Base-by-base conservation (phyloP, 2,329 filamentous ascomycete species). In the Pseudogymnoascus sp. region DNA sequence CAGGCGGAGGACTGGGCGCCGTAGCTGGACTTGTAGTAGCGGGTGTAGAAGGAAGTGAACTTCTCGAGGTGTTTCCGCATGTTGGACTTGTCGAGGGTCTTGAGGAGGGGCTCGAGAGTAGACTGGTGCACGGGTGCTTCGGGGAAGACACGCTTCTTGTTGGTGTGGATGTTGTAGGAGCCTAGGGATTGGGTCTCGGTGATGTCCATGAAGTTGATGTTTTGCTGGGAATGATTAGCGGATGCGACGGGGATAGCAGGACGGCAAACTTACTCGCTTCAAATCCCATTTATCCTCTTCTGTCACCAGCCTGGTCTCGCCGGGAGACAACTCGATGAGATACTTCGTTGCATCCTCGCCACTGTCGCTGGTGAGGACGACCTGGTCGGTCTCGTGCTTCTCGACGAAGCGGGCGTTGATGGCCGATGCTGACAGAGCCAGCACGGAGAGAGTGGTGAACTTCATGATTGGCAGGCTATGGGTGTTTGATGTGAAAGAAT, bases 241-340 rank as follows among this genome's bases (percentile, higher is more conserved):
- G 28, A 6, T n/a, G 18, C 25, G 32, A n/a, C n/a, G 43, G 32
- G 16, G 20, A 18, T 28, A 11, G 25, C 30, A 11, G 14, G 3
- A 54, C 64, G 47, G 4, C 60, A 43, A 11, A 76, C 84, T 62
- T 81, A 95, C 91, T 67, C 91, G 81, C 70, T 89, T 87, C 65
- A 97, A 77, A 74, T 87, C 86, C 91, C 93, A 97, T 76, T 97
- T 99, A 77, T 97, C 86, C 35, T 96, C 90, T 70, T 97, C 93
- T 0, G 90, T 95, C 32, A 97, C 87, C 89, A 90, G 94, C 79
- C 82, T 79, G 22, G 87, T 92, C 72, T 93, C 81, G 61, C 89
- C 91, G 3, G 91, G 91, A n/a, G 84, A 82, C 25, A 94, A 80
- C 77, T 97, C 92, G 65, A 99, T 86, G 54, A 96, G 80, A 73